Base-by-base conservation (phyloP, 2,329 filamentous ascomycete species). In the Leptographium radiaticola region DNA sequence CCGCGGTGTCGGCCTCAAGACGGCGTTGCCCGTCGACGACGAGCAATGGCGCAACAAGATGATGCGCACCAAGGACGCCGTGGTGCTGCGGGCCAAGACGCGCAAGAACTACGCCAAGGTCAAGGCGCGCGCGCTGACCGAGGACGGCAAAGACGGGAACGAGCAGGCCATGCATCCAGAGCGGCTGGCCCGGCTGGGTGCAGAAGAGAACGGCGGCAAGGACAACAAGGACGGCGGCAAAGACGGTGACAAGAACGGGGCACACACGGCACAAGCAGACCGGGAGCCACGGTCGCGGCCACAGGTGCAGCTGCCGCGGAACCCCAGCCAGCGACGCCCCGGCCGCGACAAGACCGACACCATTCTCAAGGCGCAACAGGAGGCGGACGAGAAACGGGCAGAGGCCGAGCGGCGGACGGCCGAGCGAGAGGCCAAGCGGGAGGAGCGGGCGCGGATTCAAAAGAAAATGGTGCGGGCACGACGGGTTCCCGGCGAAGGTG, bases 71-170 rank as follows among this genome's bases (percentile, higher is more conserved):
- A 97, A 97, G 70, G 79, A 85, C 59, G 81, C 87, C 60, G 73
- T 95, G 54, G 96, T 97, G 62, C 81, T 89, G 68, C 94, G 93
- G 67, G 89, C 90, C 57, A 95, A 96, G 69, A 76, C 95, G 58
- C 93, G 91, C 70, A 95, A 95, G 69, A 80, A 86, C 44, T 96
- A 95, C 66, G 86, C 86, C 58, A 96, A 95, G 69, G 74, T 95
- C 59, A 91, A 90, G 68, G 82, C 81, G 33, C 67, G 73, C 51
- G 66, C 44, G n/a, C 44, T 59, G 30, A 38, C 18, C 1, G 51
- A 15, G 8, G 18, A 30, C 1, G 40, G 33, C 20, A 8, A 33
- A 16, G 34, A 45, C 31, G 34, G 33, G 44, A 8, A 18, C 3
- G 9, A 39, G 4, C 31, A 25, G 3, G 47, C 3, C 31, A 62